Conservation (phyloP, 2,329 filamentous ascomycete genomes). For the Furcasterigmium sp. region DNA sequence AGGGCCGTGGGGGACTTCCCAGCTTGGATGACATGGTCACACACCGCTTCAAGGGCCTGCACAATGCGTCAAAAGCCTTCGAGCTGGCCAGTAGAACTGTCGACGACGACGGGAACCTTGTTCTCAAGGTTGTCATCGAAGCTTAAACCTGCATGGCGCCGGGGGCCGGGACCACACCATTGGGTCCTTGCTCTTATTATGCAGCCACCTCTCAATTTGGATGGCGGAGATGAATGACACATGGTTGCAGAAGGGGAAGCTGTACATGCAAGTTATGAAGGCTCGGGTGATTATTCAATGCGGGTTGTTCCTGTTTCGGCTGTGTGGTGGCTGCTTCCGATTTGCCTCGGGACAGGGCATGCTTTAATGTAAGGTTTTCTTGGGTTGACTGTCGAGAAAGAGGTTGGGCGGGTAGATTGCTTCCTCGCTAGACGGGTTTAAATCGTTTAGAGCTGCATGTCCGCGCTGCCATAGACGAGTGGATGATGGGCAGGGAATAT, state of each 20-base stretch:
- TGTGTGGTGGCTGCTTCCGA: too few relatives aligned
- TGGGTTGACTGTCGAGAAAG: too few relatives aligned
- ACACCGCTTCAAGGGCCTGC: conserved; percentile 63
- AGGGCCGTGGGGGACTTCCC: conserved; percentile 42
- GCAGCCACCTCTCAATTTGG: not conserved
- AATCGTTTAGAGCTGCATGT: too few relatives aligned
- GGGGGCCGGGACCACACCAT: too few relatives aligned
- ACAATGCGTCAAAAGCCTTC: conserved; percentile 58
- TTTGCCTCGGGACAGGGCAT: too few relatives aligned
- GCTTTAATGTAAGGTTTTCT: too few relatives aligned
- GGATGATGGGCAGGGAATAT: too few relatives aligned
- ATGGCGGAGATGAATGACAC: not conserved
- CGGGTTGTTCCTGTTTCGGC: too few relatives aligned
- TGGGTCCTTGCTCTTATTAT: not conserved
- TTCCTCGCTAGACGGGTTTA: too few relatives aligned
- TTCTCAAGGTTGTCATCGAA: conserved; percentile 67
- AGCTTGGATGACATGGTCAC: conserved; percentile 69
- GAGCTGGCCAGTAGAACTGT: conserved; percentile 64
- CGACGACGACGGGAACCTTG: conserved; percentile 62
- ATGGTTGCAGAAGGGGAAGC: not conserved
- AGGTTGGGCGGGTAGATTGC: too few relatives aligned
- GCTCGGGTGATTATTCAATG: too few relatives aligned
- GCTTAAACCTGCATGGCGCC: conserved; percentile 24
- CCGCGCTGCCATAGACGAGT: too few relatives aligned
- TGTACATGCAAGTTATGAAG: not conserved